Evolutionary conservation across 1,284 basidiomycete genomes (phyloP).

Genomic region (Ganoderma boninense): DNA sequence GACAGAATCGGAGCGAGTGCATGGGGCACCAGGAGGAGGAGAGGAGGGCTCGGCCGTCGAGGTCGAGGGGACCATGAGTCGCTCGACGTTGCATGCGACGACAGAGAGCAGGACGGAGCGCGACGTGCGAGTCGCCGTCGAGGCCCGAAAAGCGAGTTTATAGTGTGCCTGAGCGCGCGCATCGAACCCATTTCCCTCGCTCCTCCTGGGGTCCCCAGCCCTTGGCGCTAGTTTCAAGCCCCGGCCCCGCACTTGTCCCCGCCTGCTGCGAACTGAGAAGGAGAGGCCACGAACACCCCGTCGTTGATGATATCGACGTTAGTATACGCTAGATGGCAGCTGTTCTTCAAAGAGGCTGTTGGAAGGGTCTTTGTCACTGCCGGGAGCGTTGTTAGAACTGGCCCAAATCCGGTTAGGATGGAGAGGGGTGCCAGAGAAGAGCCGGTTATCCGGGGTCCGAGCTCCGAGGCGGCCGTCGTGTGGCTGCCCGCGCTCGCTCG

Average conservation of each 20-base stretch:
- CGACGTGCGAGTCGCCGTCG: conserved; percentile 24
- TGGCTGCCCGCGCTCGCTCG: background rate
- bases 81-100: conserved; percentile 40
- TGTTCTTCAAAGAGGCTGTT: background rate
- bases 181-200: background rate
- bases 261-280: background rate
- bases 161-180: background rate
- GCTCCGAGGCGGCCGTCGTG: background rate
- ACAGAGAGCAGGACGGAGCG: conserved; percentile 1
- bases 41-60: conserved; percentile 22
- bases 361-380: background rate
- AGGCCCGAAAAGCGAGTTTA: conserved; percentile 18
- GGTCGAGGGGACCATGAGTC: conserved; percentile 40
- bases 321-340: background rate
- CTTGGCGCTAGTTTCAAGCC: background rate
- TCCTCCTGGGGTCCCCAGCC: background rate
- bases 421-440: conserved; percentile 3
- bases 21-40: conserved; percentile 21
- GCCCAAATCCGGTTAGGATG: background rate
- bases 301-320: background rate
- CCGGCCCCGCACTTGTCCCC: background rate
- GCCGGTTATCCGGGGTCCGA: conserved; percentile 1
- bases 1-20: conserved; percentile 51
- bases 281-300: background rate
- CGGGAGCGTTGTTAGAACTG: background rate